Evolutionary conservation across 257 asterid species (phyloP), one percentile per base, ranked within the genome.

Genomic region (Gynochthodes officinalis): DNA sequence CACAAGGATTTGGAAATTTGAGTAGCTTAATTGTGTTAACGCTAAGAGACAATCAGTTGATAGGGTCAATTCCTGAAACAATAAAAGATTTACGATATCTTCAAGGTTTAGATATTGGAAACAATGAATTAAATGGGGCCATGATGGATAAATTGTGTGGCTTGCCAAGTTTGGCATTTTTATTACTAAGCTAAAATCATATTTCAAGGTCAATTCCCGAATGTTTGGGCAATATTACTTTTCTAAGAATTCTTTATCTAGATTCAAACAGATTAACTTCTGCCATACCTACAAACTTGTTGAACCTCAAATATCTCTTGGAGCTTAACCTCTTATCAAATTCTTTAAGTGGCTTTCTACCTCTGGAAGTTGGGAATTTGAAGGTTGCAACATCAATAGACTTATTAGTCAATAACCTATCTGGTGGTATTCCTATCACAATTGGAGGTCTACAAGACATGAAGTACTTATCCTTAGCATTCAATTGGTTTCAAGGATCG

Each of bases 271-370:
- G 53, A 35, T 73, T 83, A 3, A 67, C 61, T 66, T 72, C 84
- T 11, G 67, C 69, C 53, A 69, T 85, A 60, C 72, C 89, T 2
- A 32, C 72, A 8, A 70, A 44, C 46, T 60, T 80, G n/a, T 65
- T 81, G 40, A 70, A 67, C 59, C 78, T 80, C 69, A 64, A 35
- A 67, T 72, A 82, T 75, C 46, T 85, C 0, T 30, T 77, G 73
- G n/a, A 6, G 50, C 32, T 85, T 27, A 61, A 80, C 70, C 39
- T 85, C 42, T 85, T 77, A 64, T 78, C 87, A 9, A 80, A 84
- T 71, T 63, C 67, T 42, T 54, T 83, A 10, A 63, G 27, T 70
- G 84, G 85, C 10, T 57, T 37, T 21, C 25, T 84, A 40, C 72
- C 85, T 4, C 37, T 5, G 11, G 79, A 73, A 72, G 68, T 78